Evolutionary conservation across 306 rosid genomes (phyloP).

Genomic region (Citrullus mucosospermus): DNA sequence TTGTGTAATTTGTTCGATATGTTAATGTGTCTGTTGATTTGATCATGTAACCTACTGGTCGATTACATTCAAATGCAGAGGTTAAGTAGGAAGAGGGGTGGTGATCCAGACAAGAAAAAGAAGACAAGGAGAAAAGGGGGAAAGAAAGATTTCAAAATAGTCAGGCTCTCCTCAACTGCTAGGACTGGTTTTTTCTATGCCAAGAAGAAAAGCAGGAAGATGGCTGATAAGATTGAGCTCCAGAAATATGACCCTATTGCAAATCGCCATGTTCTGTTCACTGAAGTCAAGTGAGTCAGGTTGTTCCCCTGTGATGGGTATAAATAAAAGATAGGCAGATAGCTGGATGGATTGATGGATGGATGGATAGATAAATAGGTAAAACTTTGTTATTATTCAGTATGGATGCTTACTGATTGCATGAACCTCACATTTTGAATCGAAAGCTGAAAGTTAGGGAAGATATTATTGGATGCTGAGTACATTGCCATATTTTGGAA

Average conservation of each 20-base stretch:
- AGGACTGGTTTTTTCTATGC: conserved; percentile 92
- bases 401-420: neutral
- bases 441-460: neutral
- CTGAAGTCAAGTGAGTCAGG: conserved; percentile 48
- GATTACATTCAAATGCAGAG: neutral
- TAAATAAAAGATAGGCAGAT: neutral
- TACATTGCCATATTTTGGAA: neutral
- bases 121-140: conserved; percentile 39
- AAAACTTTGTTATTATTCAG: neutral
- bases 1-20: neutral
- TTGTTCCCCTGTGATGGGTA: neutral
- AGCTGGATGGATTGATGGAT: neutral
- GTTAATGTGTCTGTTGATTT: neutral
- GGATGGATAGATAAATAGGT: neutral
- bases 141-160: conserved; percentile 57
- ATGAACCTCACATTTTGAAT: neutral
- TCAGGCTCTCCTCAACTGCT: conserved; percentile 73
- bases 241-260: conserved; percentile 78
- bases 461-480: neutral
- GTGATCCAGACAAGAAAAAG: conserved; percentile 33
- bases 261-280: conserved; percentile 81
- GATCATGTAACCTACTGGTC: neutral
- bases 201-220: conserved; percentile 70
- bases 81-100: conserved; percentile 10
- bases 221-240: conserved; percentile 73